Conservation (phyloP, 768 basidiomycete genomes). For the Boletus sp. region DNA sequence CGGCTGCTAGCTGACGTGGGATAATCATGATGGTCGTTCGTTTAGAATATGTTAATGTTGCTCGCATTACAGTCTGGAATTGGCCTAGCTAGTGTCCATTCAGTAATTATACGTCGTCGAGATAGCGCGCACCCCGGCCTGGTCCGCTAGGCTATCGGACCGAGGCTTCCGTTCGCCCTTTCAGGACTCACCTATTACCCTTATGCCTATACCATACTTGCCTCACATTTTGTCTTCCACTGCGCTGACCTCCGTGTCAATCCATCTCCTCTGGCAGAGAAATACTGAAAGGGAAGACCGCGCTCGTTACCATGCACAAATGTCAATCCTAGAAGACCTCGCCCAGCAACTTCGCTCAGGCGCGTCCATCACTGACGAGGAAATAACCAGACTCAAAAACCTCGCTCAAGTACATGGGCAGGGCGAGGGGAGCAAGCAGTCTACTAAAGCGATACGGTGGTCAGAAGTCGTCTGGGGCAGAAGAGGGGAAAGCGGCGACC, state of each 20-base stretch:
- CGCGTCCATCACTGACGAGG: slow-evolving; percentile 44
- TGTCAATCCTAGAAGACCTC: slow-evolving; percentile 63
- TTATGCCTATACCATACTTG: slow-evolving; percentile 43
- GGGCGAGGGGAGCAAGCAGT: slow-evolving; percentile 11
- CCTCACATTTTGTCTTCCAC: slow-evolving; percentile 66
- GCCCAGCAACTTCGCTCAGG: slow-evolving; percentile 50
- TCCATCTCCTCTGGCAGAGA: slow-evolving; percentile 60
- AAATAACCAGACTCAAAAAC: slow-evolving; percentile 52
- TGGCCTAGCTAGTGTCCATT: background rate
- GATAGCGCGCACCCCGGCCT: too few species aligned
- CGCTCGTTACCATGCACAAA: slow-evolving; percentile 52
- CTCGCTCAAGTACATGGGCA: slow-evolving; percentile 44
- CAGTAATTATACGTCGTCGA: background rate
- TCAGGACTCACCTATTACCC: background rate
- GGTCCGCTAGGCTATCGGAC: background rate
- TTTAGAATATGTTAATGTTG: background rate
- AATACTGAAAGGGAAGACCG: slow-evolving; percentile 51
- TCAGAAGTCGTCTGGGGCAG: slow-evolving; percentile 49
- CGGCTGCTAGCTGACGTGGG: slow-evolving; percentile 5
- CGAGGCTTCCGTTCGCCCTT: background rate
- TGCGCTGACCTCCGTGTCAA: slow-evolving; percentile 64
- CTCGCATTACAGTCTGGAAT: background rate
- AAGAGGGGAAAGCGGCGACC: slow-evolving; percentile 20
- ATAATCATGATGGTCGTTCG: background rate
- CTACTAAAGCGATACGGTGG: slow-evolving; percentile 40